Percentiles rank a stretch among this genome's conserved stretches.
Evolutionary conservation across 169 alveolate genomes (phyloP).

Genomic region (Eimeria nieschulzi): DNA sequence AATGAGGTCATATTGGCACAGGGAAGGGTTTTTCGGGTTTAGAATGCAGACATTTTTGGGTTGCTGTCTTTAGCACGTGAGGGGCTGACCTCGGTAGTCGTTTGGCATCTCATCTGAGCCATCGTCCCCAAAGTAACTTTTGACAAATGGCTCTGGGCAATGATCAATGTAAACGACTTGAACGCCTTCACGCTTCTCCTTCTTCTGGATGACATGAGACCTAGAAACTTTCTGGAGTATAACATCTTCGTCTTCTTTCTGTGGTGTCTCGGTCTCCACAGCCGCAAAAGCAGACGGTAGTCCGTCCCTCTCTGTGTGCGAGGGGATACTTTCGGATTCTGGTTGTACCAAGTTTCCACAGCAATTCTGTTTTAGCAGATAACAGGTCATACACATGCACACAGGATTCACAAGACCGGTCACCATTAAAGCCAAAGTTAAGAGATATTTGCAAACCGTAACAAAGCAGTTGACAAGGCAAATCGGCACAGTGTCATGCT

Average conservation of each 20-base stretch:
- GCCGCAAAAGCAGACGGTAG: not conserved
- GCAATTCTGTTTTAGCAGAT: not conserved
- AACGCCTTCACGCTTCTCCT: not conserved
- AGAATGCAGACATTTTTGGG: not conserved
- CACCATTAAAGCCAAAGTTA: no score
- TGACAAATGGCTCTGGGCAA: slow-evolving; percentile 6
- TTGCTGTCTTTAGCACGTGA: not conserved
- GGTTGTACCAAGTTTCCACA: not conserved
- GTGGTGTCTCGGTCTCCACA: not conserved
- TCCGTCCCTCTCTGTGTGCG: not conserved
- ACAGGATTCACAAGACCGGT: no score
- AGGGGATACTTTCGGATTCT: not conserved
- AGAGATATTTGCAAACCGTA: no score
- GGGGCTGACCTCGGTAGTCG: not conserved
- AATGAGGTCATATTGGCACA: no score
- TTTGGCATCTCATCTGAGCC: not conserved
- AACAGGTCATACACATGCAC: no score
- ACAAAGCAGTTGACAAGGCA: no score
- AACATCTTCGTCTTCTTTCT: no score
- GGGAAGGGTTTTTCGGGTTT: not conserved
- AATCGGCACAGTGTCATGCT: no score
- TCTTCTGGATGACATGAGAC: not conserved
- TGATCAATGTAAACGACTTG: slow-evolving; percentile 13
- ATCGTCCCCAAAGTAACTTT: slow-evolving; percentile 5
- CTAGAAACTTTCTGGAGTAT: no score